Base-by-base conservation (phyloP, 2,329 filamentous ascomycete genomes). In the Curvularia eragrostidis region DNA sequence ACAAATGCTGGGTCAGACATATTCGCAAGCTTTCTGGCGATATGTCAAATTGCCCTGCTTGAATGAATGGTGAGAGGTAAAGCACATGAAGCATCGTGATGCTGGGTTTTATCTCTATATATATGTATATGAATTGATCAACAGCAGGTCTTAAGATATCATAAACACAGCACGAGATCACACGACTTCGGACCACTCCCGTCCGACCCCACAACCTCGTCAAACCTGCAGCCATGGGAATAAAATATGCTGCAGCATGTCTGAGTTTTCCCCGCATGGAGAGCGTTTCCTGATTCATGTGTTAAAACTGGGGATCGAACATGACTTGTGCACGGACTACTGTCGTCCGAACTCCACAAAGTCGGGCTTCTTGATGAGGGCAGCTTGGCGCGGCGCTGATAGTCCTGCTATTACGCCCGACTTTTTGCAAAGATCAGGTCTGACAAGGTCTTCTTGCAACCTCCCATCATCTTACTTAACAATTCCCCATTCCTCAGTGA, bases 271-370 rank as follows among this genome's bases (percentile, higher is more conserved):
- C 57, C 63, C 55, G 54, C 61, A 58, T 57, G 46, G 28, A 50
- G 55, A 59, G 51, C 44, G 15, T 46, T 58, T 39, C 34, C 43
- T 59, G 28, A 54, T 56, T 56, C 47, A 59, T 46, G 21, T 4
- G 8, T 19, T n/a, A 42, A 43, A 39, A 50, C 24, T 49, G 56
- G 52, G 28, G 50, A 26, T 52, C 44, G 43, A 55, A 47, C 58
- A 61, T 56, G 52, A 48, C 51, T 52, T 57, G 28, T 39, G 52
- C 21, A 53, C 65, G 67, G 65, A 65, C 55, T 52, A 52, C 63
- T 62, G 61, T 63, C 54, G 55, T 43, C 67, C 67, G 67, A 63
- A 63, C 53, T 59, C 55, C 59, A 62, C 57, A 54, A 54, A 50
- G 15, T 53, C 43, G 18, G 42, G 26, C 8, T 21, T 48, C 24